phyloP scores from a whole-genome alignment of 2,329 filamentous ascomycete genomes.

The Ophiocordyceps camponoti-leonardi region DNA sequence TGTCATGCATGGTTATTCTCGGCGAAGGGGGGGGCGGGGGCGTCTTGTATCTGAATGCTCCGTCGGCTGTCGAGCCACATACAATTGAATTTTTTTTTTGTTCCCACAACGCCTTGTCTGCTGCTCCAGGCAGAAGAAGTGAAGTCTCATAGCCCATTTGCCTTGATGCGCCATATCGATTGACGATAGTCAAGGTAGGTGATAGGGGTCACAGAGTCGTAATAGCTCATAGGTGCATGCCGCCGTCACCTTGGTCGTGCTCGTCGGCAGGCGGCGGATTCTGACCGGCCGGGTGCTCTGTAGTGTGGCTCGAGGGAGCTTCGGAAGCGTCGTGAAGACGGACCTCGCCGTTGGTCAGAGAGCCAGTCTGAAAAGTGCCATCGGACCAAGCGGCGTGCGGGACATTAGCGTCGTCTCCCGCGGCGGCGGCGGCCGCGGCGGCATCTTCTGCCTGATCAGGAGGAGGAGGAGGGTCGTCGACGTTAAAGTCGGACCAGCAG shows the following conservation, averaged over 20 bases:
- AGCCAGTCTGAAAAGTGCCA: conserved; percentile 45
- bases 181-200: not conserved
- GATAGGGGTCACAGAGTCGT: not conserved
- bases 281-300: not conserved
- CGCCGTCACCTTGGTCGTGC: conserved; percentile 29
- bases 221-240: conserved; percentile 38
- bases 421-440: conserved; percentile 7
- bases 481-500: conserved; percentile 39
- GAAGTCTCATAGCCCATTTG: too few species aligned
- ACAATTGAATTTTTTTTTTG: not conserved
- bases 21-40: not conserved
- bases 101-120: too few species aligned
- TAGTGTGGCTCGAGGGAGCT: not conserved
- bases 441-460: conserved; percentile 18
- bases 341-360: conserved; percentile 32
- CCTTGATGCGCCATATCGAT: not conserved
- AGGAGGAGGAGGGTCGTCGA: conserved; percentile 12
- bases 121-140: too few species aligned
- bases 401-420: conserved; percentile 7
- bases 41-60: not conserved
- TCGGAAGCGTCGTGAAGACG: conserved; percentile 12
- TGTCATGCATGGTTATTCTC: not conserved
- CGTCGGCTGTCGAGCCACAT: not conserved
- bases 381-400: conserved; percentile 37
- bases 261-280: conserved; percentile 12